Evolutionary conservation across 495 filamentous ascomycete species (phyloP), one percentile per base, ranked within the genome.

Genomic region (Pyronema domesticum): DNA sequence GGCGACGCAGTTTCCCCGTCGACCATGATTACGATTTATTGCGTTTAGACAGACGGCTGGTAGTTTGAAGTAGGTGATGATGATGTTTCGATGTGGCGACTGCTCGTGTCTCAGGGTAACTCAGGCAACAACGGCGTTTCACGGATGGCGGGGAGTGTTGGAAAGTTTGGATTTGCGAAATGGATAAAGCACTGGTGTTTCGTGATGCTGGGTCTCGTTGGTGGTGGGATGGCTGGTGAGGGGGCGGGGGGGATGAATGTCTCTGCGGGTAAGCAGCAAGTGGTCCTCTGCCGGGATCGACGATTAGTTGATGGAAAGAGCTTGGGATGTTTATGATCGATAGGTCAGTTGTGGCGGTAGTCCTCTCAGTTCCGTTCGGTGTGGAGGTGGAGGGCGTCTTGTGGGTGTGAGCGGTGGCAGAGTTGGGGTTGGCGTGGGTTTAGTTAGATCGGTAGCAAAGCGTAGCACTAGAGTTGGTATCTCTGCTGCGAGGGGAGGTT

Each of bases 1-100:
- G 91, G 89, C 69, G 86, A 78, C 71, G 77, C 82, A 71, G 82
- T 76, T 73, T 95, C 91, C 73, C 82, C 85, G 75, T 95, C 91
- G 73, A 91, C 89, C 91, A 98, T 98, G 73, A 23, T 42, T 40
- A 33, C 50, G n/a, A 23, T 47, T 47, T 47, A 47, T 43, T 30
- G 23, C 23, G 23, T 30, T 30, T 2, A 30, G 23, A 30, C 23
- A 30, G 23, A 30, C 23, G 23, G 23, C 5, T 30, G 23, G 23
- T 30, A 30, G 23, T 30, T 30, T 30, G 23, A 30, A 30, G 23
- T 30, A 30, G 5, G 23, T 36, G 17, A 33, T 33, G 36, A n/a
- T 54, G 36, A 37, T 34, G 2, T 33, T 35, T 15, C 6, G 56
- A 45, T 14, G 40, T 10, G 42, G 6, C 30, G 46, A 9, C 30